Base-by-base conservation (phyloP, 106 monocot genomes). In the Dioscorea alata region DNA sequence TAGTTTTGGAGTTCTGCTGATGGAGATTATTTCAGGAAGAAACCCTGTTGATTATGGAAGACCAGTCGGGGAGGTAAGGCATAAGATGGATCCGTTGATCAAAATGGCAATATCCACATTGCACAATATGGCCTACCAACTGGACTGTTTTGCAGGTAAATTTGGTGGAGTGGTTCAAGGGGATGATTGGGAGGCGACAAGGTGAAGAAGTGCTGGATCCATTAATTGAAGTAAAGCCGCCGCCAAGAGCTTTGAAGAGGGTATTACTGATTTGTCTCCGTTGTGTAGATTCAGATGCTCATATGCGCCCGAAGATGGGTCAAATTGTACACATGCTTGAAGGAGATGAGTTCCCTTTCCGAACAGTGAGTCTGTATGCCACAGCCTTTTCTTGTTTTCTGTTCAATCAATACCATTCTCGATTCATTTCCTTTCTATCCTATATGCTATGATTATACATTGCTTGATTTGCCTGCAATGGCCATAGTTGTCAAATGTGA, bases 161-260 rank as follows among this genome's bases (percentile, higher is more conserved):
- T 64, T 73, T 96, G 70, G 95, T 91, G 15, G 91, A 91, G 17
- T 96, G 95, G 95, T 96, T 96, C 60, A 96, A 79, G 73, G 79
- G 81, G 8, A 78, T 84, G 81, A 88, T 91, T 48, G 83, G 77
- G 50, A 84, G 80, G 60, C 81, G 81, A 56, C 85, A 75, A 12
- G 82, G 73, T 19, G 95, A 95, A 71, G 83, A 91, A 57, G 77
- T 96, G 17, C 12, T 91, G 4, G 95, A 96, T 70, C 88, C 79
- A 63, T 64, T 59, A 7, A 71, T 96, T 12, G 68, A 71, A 17
- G 61, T 60, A 18, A 69, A 71, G 66, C 95, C 95, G 15, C 72
- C 84, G 16, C 71, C 88, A 12, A 83, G 88, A 73, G 68, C 79
- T 48, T 74, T 91, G 69, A 96, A 88, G 67, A 76, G 95, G 42